These are phyloP conservation scores for Metschnikowia borealis DNA, from an alignment of 805 yeast species.

Conservation along the genomic window DNA sequence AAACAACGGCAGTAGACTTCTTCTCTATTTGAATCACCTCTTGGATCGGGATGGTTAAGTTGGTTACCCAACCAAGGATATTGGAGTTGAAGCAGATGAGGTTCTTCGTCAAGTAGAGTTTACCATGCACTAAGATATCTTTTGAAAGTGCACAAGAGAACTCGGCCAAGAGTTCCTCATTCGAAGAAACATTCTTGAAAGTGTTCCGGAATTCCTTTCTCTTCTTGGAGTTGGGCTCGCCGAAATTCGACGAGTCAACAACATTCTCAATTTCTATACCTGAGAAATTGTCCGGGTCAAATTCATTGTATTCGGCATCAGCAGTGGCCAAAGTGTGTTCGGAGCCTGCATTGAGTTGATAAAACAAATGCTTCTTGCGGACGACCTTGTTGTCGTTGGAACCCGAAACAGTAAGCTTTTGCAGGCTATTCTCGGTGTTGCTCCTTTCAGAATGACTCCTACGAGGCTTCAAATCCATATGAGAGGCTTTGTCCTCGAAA, in stretches of 20 bases:
- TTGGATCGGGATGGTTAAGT: conserved; percentile 50
- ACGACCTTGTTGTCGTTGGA: conserved; percentile 19
- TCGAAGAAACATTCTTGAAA: conserved; percentile 48
- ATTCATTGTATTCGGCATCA: conserved; percentile 14
- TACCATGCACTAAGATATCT: conserved; percentile 67
- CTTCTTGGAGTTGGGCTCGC: conserved; percentile 32
- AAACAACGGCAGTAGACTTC: conserved; percentile 59
- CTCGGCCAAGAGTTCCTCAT: conserved; percentile 57
- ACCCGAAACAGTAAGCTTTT: conserved; percentile 19
- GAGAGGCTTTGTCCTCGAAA: conserved; percentile 13
- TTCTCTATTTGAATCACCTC: conserved; percentile 64
- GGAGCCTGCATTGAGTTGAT: conserved; percentile 11
- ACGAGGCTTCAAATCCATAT: conserved; percentile 14
- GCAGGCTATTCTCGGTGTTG: conserved; percentile 9
- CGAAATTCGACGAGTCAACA: conserved; percentile 7
- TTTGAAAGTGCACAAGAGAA: conserved; percentile 62
- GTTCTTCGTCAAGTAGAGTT: conserved; percentile 53
- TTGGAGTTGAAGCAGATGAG: conserved; percentile 63
- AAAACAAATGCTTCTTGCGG: conserved; percentile 20
- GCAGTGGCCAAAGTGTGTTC: conserved; percentile 12
- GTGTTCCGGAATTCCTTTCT: conserved; percentile 58
- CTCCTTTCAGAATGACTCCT: conserved; percentile 3
- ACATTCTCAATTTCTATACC: conserved; percentile 11
- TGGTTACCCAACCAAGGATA: conserved; percentile 64
- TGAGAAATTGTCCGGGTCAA: conserved; percentile 14